Evolutionary conservation across 2,329 filamentous ascomycete genomes (phyloP).

Genomic region (Dactylellina haptotyla): DNA sequence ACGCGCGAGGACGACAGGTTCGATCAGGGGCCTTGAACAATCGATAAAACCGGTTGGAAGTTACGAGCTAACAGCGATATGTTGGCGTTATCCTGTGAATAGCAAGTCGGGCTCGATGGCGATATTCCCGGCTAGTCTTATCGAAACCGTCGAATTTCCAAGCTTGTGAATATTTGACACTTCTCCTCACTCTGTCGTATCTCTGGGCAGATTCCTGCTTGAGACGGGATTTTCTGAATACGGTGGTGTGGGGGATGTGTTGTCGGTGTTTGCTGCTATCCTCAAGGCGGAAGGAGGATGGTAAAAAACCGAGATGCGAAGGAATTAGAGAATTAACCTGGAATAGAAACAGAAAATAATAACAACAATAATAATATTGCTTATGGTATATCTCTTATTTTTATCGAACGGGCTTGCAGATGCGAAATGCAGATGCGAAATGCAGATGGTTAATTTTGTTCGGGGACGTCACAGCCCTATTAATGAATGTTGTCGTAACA

Average conservation of each 20-base stretch:
- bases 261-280: constrained; percentile 9
- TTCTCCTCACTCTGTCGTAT: not conserved
- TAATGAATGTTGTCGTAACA: constrained; percentile 40
- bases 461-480: not conserved
- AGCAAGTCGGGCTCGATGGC: constrained; percentile 1
- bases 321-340: not conserved
- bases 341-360: not conserved
- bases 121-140: not conserved
- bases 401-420: not conserved
- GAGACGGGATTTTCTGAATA: constrained; percentile 7
- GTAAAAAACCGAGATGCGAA: not conserved
- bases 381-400: not conserved
- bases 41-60: constrained; percentile 29
- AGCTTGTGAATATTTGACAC: not conserved
- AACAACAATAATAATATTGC: constrained; percentile 2
- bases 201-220: constrained; percentile 37
- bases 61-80: constrained; percentile 1
- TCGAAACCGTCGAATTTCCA: not conserved
- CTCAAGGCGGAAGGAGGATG: constrained; percentile 31
- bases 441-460: not conserved
- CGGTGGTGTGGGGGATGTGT: constrained; percentile 1
- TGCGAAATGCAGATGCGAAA: constrained; percentile 7
- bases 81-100: constrained; percentile 17
- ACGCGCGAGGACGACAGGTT: constrained; percentile 21
- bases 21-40: constrained; percentile 23